These are phyloP conservation scores for Adansonia gregorii DNA, from an alignment of 441 rosid species.

Conservation along the genomic window DNA sequence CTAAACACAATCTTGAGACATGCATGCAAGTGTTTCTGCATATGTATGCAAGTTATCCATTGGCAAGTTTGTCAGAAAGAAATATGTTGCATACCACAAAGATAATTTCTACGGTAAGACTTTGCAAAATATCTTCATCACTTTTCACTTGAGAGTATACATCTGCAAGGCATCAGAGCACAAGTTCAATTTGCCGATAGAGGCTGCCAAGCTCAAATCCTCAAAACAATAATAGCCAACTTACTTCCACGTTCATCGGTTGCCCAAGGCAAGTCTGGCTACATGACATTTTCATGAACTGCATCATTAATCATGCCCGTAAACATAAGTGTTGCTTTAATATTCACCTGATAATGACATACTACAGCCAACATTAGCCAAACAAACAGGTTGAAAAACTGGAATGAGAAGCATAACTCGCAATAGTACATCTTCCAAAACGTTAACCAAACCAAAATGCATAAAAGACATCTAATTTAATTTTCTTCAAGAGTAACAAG, in stretches of 20 bases:
- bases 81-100: conserved; percentile 56
- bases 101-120: conserved; percentile 62
- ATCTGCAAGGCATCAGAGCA: conserved; percentile 52
- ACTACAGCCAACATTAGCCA: conserved; percentile 63
- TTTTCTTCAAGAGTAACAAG: neutral
- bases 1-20: no score
- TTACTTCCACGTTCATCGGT: conserved; percentile 91
- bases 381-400: conserved; percentile 30
- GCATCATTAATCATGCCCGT: conserved; percentile 62
- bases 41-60: neutral
- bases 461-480: neutral
- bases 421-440: conserved; percentile 15
- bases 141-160: conserved; percentile 84
- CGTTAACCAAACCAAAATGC: conserved; percentile 13
- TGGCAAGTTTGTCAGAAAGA: conserved; percentile 13
- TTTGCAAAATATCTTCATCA: conserved; percentile 78
- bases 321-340: conserved; percentile 79
- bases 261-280: conserved; percentile 87
- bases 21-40: neutral
- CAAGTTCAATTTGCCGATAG: conserved; percentile 22
- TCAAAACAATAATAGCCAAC: conserved; percentile 30
- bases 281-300: conserved; percentile 74
- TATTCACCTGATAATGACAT: conserved; percentile 77
- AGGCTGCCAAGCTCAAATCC: conserved; percentile 6
- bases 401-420: conserved; percentile 6